Base-by-base conservation (phyloP, 345 rosid species). In the Eucalyptus tenuipes region DNA sequence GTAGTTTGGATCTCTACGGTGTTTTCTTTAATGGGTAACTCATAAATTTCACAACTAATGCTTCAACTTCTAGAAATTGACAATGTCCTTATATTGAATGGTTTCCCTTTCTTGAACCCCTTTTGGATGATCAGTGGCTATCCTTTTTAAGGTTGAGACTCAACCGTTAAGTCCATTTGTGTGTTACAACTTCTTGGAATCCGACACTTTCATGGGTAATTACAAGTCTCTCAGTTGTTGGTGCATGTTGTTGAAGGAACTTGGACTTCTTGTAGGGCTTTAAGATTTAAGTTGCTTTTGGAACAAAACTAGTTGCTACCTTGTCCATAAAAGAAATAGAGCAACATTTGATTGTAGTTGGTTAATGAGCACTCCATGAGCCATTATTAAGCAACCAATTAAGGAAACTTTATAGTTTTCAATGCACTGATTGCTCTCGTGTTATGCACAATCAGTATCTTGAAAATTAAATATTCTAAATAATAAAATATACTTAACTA, bases 31-130 rank as follows among this genome's bases (percentile, higher is more conserved):
- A 90, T 20, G 71, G 86, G 87, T 42, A 40, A 49, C 86, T 89
- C 90, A 91, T 93, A 90, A 92, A 92, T 92, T 92, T 90, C 88
- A 87, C 90, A 91, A 89, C 90, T 87, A 86, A 90, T 88, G 88
- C 90, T 91, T 88, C 91, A 91, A 88, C 90, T 89, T 71, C 88
- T 40, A 81, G 86, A 91, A 57, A 89, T 45, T 49, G 88, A 86
- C 87, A 49, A 8, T 27, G 53, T 57, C 59, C 13, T 37, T 75
- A 75, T 37, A 75, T 75, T 18, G 82, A 75, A 75, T 75, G 82
- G 82, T 75, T 75, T 75, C 45, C 82, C 40, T 85, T 49, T 85
- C 87, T 85, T 1, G 82, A 22, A 75, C 82, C 47, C 47, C 8
- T 75, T 37, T 75, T 37, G 82, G 27, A 37, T 75, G 82, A 40